Conservation (phyloP, 352 stramenopile genomes). For the Phytophthora litchii region DNA sequence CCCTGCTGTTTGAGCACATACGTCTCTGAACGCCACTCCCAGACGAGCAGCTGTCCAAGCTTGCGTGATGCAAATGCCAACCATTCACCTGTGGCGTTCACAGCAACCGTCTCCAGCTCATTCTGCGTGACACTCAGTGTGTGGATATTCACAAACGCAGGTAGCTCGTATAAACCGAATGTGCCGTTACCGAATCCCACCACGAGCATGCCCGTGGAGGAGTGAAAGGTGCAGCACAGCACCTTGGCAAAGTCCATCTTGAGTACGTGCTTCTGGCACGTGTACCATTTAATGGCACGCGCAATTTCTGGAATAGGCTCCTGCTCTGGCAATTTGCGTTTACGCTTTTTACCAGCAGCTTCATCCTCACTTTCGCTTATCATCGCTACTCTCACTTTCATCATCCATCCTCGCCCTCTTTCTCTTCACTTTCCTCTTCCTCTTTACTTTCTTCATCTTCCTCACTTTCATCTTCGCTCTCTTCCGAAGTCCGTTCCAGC, state of each 20-base stretch:
- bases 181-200: slow-evolving; percentile 97
- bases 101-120: slow-evolving; percentile 91
- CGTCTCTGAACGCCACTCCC: slow-evolving; percentile 99
- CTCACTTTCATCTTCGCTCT: slow-evolving; percentile 30
- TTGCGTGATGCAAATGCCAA: slow-evolving; percentile 97
- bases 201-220: slow-evolving; percentile 87
- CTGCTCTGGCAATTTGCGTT: slow-evolving; percentile 29
- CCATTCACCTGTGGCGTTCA: slow-evolving; percentile 98
- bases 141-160: slow-evolving; percentile 96
- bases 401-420: slow-evolving; percentile 6
- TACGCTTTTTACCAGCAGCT: slow-evolving; percentile 25
- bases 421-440: slow-evolving; percentile 27
- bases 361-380: slow-evolving; percentile 43
- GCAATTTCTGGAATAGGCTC: slow-evolving; percentile 65
- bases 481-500: slow-evolving; percentile 29
- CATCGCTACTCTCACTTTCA: slow-evolving; percentile 27
- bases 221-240: slow-evolving; percentile 91
- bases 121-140: slow-evolving; percentile 93
- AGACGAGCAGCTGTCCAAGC: slow-evolving; percentile 99
- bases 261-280: slow-evolving; percentile 86
- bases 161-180: slow-evolving; percentile 98
- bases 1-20: slow-evolving; percentile 99
- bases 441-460: slow-evolving; percentile 24
- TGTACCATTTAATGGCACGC: slow-evolving; percentile 83
- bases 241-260: slow-evolving; percentile 93